These are phyloP conservation scores for Phlyctochytrium bullatum DNA, from an alignment of 192 early-diverging fungal species.

Conservation along the genomic window DNA sequence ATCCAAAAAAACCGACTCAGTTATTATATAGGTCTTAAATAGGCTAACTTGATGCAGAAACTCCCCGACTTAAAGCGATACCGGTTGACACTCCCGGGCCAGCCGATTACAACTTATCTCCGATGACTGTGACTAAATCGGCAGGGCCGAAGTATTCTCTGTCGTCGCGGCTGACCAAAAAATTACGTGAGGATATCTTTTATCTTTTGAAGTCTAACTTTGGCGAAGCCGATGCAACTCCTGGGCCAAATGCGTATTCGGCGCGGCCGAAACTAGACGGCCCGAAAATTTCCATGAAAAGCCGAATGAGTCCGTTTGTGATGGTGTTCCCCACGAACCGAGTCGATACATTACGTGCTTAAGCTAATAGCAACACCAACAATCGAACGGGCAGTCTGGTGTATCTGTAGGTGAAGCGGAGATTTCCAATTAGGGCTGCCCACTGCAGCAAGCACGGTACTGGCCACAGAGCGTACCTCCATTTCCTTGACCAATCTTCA, in stretches of 20 bases:
- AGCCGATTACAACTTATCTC: constrained; percentile 35
- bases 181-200: not conserved
- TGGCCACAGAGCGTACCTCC: not conserved
- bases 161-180: constrained; percentile 22
- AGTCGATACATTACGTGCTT: constrained; percentile 40
- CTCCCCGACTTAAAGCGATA: no score
- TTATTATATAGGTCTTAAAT: no score
- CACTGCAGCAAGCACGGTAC: no score
- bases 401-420: not conserved
- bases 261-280: constrained; percentile 18
- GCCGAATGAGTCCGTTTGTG: constrained; percentile 45
- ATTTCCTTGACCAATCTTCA: constrained; percentile 1
- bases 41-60: no score
- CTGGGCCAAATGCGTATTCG: constrained; percentile 43
- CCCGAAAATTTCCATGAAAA: constrained; percentile 41
- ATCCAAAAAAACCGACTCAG: no score
- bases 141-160: constrained; percentile 47
- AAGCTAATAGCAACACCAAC: not conserved
- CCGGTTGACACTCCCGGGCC: constrained; percentile 48
- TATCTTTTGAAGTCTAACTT: not conserved
- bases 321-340: constrained; percentile 46
- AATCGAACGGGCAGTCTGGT: constrained; percentile 1
- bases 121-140: constrained; percentile 17
- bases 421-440: no score
- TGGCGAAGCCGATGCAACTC: constrained; percentile 25